Evolutionary conservation across 768 basidiomycete species (phyloP), one percentile per base, ranked within the genome.

Genomic region (Pleurotus pulmonarius): DNA sequence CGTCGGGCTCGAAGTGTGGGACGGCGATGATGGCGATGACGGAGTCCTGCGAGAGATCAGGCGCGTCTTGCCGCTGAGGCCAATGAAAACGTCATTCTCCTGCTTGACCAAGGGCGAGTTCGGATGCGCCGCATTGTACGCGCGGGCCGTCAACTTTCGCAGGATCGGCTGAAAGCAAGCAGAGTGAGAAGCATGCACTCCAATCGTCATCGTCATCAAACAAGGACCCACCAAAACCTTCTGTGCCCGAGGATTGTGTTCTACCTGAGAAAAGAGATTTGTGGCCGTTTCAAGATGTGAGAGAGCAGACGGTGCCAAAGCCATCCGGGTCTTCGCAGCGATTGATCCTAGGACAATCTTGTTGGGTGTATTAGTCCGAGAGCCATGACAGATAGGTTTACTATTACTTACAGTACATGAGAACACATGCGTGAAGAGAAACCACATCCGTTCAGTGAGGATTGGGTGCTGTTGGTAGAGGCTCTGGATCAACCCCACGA

Each of bases 321-420:
- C 80, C 80, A 87, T 83, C 40, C 74, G 75, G 7, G 84, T 77
- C 59, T 87, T 87, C 25, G 80, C 76, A 1, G 86, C 83, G 52
- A 89, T 87, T 5, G 85, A 82, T 15, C 86, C 86, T 46, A 88
- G 71, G 0, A 88, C 85, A 60, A 88, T 85, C 87, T 88, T 51
- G 20, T 51, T 16, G 47, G 12, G 22, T 38, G 39, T 13, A 49
- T n/a, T 13, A 7, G 40, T 45, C 9, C 11, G 9, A 34, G 29
- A 34, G 11, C 7, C 11, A 34, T 34, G 29, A 9, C 11, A 9
- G 29, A 34, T 11, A 12, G 57, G 58, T 20, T 45, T 18, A 38
- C 13, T 34, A 46, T 54, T 29, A 69, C 81, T 62, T 67, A 87
- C 87, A 37, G 84, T 76, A 64, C 86, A 87, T 4, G 84, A 88